These are phyloP conservation scores for Phytopythium montanum DNA, from an alignment of 352 stramenopile genomes.

Conservation along the genomic window DNA sequence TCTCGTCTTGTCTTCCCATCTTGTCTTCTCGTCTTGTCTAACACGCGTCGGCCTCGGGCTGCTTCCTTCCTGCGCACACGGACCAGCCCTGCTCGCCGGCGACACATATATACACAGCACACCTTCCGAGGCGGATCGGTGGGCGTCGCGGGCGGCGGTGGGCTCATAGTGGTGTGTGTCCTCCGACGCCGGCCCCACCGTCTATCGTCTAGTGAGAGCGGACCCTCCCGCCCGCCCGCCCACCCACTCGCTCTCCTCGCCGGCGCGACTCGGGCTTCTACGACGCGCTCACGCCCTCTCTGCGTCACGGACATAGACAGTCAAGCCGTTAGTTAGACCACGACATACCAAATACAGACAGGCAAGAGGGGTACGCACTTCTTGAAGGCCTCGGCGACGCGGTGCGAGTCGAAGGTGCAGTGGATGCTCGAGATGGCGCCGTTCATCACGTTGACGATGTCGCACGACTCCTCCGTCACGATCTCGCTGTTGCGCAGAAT, in stretches of 20 bases:
- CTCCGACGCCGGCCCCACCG: background rate
- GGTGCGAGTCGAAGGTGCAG: slow-evolving; percentile 86
- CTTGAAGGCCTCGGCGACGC: slow-evolving; percentile 77
- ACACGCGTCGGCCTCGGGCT: slow-evolving; percentile 3
- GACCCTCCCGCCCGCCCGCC: slow-evolving; percentile 6
- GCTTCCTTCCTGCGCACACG: background rate
- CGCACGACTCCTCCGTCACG: slow-evolving; percentile 83
- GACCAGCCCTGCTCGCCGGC: slow-evolving; percentile 1
- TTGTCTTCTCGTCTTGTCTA: slow-evolving; percentile 4
- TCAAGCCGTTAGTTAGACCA: slow-evolving; percentile 7
- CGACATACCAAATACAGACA: background rate
- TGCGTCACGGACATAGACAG: slow-evolving; percentile 15
- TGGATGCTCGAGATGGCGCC: slow-evolving; percentile 81
- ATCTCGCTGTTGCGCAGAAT: slow-evolving; percentile 86
- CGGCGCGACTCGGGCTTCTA: slow-evolving; percentile 21
- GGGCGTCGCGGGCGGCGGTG: slow-evolving; percentile 4
- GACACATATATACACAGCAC: slow-evolving; percentile 12
- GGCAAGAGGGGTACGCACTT: slow-evolving; percentile 60
- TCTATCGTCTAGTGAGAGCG: slow-evolving; percentile 5
- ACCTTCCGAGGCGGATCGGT: background rate
- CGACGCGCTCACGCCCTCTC: slow-evolving; percentile 74
- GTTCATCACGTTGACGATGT: slow-evolving; percentile 75
- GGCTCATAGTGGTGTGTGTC: slow-evolving; percentile 5
- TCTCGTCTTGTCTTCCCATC: background rate
- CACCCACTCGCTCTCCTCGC: background rate